Evolutionary conservation across 23 red algal species (phyloP).

Genomic region (Gracilariopsis chorda): DNA sequence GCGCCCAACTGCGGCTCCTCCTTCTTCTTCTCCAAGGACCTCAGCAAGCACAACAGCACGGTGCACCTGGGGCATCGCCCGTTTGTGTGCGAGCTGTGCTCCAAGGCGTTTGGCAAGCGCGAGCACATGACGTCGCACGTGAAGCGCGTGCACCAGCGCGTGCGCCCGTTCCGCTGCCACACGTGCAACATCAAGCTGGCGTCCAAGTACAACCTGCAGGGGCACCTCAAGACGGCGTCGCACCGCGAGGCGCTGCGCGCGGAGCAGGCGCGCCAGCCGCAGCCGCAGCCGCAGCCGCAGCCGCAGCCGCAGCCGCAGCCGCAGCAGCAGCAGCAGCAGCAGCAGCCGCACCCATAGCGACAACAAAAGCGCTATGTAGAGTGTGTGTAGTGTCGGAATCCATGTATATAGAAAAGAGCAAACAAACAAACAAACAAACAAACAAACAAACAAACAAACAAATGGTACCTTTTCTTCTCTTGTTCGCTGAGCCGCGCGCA

Average conservation of each 20-base stretch:
- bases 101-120: constrained; percentile 42
- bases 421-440: too few species aligned
- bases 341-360: too few species aligned
- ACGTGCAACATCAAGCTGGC: constrained; percentile 29
- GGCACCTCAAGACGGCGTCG: constrained; percentile 22
- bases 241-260: constrained; percentile 2
- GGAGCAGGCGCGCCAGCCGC: too few species aligned
- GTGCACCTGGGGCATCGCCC: constrained; percentile 56
- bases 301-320: too few species aligned
- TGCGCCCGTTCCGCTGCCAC: constrained; percentile 44
- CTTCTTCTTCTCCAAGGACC: constrained; percentile 67
- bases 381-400: too few species aligned
- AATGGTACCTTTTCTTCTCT: too few species aligned
- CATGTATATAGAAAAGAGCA: too few species aligned
- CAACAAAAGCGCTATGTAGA: too few species aligned
- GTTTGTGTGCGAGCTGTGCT: constrained; percentile 34
- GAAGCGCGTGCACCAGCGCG: constrained; percentile 24
- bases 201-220: constrained; percentile 55
- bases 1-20: constrained; percentile 19
- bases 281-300: too few species aligned
- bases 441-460: too few species aligned
- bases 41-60: constrained; percentile 27
- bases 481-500: too few species aligned
- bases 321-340: too few species aligned
- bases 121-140: constrained; percentile 64